phyloP scores from a whole-genome alignment of 2,329 filamentous ascomycete species.

The Phialemonium atrogriseum region DNA sequence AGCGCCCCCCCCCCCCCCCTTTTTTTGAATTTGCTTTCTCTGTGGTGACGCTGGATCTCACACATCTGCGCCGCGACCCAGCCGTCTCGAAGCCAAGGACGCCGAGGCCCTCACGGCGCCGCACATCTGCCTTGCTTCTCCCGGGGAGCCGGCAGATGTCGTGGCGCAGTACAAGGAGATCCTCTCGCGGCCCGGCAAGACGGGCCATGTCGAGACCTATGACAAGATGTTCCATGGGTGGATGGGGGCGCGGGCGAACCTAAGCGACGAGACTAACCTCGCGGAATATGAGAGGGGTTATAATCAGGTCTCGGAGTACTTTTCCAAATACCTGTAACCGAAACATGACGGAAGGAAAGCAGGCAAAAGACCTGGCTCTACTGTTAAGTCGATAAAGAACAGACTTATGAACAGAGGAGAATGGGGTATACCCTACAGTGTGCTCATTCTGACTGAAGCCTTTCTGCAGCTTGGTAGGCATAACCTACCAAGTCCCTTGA shows the following conservation, averaged over 20 bases:
- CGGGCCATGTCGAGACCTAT: conserved; percentile 39
- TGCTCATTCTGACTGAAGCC: no score
- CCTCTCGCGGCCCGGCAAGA: conserved; percentile 29
- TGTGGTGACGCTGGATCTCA: background rate
- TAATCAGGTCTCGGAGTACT: conserved; percentile 32
- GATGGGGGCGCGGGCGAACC: conserved; percentile 45
- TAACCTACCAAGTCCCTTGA: no score
- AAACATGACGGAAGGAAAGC: no score
- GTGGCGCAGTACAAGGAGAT: conserved; percentile 34
- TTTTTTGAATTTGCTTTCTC: conserved; percentile 1
- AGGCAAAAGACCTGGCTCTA: no score
- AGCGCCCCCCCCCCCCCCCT: conserved; percentile 9
- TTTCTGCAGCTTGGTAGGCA: no score
- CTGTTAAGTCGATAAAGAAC: no score
- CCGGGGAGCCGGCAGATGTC: conserved; percentile 34
- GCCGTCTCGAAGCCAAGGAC: conserved; percentile 29
- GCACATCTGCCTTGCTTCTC: conserved; percentile 40
- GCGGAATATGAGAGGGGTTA: conserved; percentile 42
- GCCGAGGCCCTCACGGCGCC: conserved; percentile 34
- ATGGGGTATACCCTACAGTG: no score
- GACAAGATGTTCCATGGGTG: conserved; percentile 46
- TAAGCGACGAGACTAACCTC: conserved; percentile 34
- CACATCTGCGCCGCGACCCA: no score
- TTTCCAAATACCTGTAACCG: conserved; percentile 31
- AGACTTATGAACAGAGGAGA: no score